These are phyloP conservation scores for Cercospora nicotianae DNA, from an alignment of 2,329 filamentous ascomycete species.

Conservation along the genomic window DNA sequence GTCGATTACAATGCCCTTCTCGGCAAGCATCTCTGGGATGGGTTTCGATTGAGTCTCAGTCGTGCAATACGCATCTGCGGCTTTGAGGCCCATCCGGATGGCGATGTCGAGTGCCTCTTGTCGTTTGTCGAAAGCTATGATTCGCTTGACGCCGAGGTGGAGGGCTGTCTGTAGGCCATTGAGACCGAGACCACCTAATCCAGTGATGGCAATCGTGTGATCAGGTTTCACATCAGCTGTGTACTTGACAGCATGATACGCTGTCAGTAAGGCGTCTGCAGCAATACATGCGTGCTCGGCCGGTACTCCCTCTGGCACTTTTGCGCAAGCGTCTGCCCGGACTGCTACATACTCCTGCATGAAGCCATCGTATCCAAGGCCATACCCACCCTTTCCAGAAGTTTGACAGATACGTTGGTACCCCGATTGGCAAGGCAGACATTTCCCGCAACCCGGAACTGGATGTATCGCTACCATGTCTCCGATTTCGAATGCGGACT, in stretches of 20 bases:
- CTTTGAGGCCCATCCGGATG: conserved; percentile 35
- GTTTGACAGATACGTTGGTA: conserved; percentile 42
- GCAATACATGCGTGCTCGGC: conserved; percentile 40
- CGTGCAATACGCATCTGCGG: conserved; percentile 33
- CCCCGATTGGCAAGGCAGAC: conserved; percentile 44
- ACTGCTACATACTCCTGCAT: conserved; percentile 45
- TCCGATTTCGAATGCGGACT: conserved; percentile 23
- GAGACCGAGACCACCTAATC: conserved; percentile 45
- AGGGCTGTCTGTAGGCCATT: conserved; percentile 48
- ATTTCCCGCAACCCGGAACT: conserved; percentile 42
- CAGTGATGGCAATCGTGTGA: conserved; percentile 45
- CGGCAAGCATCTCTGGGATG: conserved; percentile 22
- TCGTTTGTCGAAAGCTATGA: conserved; percentile 40
- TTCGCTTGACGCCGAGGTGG: conserved; percentile 50
- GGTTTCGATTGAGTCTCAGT: conserved; percentile 8
- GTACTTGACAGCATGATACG: conserved; percentile 45
- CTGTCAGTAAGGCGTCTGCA: conserved; percentile 46
- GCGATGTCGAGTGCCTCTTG: conserved; percentile 39
- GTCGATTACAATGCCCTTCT: conserved; percentile 26
- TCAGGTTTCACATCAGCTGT: conserved; percentile 40
- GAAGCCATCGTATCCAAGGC: conserved; percentile 49
- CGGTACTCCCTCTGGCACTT: conserved; percentile 23
- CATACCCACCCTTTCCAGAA: conserved; percentile 42
- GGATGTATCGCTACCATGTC: conserved; percentile 40
- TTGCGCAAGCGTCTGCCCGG: conserved; percentile 33